Percentiles rank a stretch among this genome's conserved stretches.
Conservation (phyloP, 441 rosid species). For the Pelargonium citronellum region DNA sequence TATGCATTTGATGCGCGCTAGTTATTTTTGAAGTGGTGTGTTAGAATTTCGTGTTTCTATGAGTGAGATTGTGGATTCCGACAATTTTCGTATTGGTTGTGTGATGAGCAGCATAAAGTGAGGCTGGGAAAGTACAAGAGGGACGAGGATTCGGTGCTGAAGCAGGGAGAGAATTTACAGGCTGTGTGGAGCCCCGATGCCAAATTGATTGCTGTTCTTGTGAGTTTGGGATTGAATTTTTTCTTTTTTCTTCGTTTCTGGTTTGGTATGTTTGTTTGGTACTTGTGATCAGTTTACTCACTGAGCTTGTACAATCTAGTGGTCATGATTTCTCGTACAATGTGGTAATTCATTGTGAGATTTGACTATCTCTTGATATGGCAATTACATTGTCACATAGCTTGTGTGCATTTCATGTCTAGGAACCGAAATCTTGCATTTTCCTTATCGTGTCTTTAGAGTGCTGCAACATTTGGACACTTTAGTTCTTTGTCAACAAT, state of each 20-base stretch:
- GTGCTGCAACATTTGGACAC: not conserved
- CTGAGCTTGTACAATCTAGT: not conserved
- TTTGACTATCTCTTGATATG: too few species aligned
- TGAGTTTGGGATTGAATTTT: conserved; percentile 30
- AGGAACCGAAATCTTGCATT: not conserved
- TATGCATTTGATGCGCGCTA: not conserved
- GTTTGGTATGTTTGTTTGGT: conserved; percentile 1
- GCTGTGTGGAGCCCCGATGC: conserved; percentile 93
- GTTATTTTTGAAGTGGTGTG: conserved; percentile 1
- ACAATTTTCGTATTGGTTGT: not conserved
- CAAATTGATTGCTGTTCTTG: conserved; percentile 77
- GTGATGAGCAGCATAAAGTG: conserved; percentile 62
- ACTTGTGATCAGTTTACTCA: not conserved
- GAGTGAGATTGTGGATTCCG: not conserved
- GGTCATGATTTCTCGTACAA: not conserved
- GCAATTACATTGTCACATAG: not conserved
- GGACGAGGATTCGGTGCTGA: conserved; percentile 60
- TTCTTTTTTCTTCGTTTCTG: not conserved
- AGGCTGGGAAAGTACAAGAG: conserved; percentile 83
- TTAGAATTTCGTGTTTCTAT: not conserved
- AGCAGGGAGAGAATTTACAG: conserved; percentile 77
- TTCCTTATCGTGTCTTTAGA: not conserved
- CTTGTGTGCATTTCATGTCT: not conserved
- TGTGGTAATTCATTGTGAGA: not conserved
- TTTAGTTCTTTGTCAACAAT: conserved; percentile 1